Conservation (phyloP, 129 eudicot genomes). For the Cynara cardunculus region DNA sequence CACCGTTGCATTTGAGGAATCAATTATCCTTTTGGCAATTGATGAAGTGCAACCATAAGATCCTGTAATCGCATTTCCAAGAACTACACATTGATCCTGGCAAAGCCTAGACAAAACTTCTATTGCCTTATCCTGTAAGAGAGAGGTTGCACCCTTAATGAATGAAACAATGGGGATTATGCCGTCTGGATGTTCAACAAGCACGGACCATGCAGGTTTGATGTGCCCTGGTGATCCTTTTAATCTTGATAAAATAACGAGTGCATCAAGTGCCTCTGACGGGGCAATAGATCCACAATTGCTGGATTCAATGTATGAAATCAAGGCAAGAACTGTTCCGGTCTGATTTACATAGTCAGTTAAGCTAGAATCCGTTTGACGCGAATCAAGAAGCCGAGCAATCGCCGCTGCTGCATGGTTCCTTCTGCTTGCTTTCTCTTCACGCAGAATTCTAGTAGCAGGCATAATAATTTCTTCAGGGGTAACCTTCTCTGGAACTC, state of each 20-base stretch:
- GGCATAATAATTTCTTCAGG: slow-evolving; percentile 78
- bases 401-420: slow-evolving; percentile 95
- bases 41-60: slow-evolving; percentile 66
- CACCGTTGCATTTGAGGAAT: slow-evolving; percentile 54
- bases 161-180: slow-evolving; percentile 77
- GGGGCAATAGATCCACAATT: slow-evolving; percentile 48
- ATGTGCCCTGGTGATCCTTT: slow-evolving; percentile 48
- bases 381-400: slow-evolving; percentile 73
- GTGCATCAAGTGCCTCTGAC: slow-evolving; percentile 88
- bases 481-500: slow-evolving; percentile 57
- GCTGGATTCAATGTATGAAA: slow-evolving; percentile 71
- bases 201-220: slow-evolving; percentile 83
- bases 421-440: slow-evolving; percentile 60
- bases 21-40: slow-evolving; percentile 74
- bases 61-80: slow-evolving; percentile 60
- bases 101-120: slow-evolving; percentile 84
- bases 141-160: slow-evolving; percentile 62
- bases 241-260: slow-evolving; percentile 65
- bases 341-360: slow-evolving; percentile 68
- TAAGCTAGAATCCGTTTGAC: slow-evolving; percentile 51
- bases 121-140: slow-evolving; percentile 82
- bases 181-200: slow-evolving; percentile 73
- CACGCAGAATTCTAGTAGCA: slow-evolving; percentile 81
- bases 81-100: slow-evolving; percentile 59
- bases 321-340: slow-evolving; percentile 86